Conservation (phyloP, 192 early-diverging fungal species). For the Geranomyces michiganensis region DNA sequence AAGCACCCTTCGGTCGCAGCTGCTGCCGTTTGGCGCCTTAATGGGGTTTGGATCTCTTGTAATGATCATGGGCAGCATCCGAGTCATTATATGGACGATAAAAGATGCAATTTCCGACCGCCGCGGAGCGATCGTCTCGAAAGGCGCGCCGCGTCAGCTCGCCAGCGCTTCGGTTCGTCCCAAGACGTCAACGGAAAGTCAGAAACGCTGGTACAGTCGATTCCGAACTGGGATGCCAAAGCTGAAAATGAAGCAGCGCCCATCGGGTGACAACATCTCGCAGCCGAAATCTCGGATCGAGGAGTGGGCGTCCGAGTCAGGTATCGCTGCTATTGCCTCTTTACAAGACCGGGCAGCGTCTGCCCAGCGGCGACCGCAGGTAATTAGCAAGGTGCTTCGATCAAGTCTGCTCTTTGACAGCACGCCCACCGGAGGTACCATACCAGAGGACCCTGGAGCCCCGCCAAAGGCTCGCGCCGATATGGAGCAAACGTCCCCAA, state of each 20-base stretch:
- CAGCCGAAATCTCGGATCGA: background rate
- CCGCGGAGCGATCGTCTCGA: background rate
- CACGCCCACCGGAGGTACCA: background rate
- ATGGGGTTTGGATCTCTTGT: conserved; percentile 27
- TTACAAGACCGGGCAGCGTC: too few relatives aligned
- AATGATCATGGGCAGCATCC: conserved; percentile 17
- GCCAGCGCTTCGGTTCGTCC: background rate
- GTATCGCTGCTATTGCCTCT: too few relatives aligned
- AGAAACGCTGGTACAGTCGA: conserved; percentile 1
- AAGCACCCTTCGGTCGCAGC: conserved; percentile 2
- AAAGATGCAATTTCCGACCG: conserved; percentile 3
- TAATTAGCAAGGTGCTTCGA: conserved; percentile 11
- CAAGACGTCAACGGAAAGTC: too few relatives aligned
- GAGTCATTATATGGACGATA: background rate
- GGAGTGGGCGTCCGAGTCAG: too few relatives aligned
- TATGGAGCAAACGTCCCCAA: background rate
- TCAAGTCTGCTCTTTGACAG: background rate
- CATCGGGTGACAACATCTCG: conserved; percentile 14
- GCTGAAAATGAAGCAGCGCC: conserved; percentile 16
- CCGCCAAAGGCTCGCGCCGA: background rate
- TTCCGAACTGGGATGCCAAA: background rate
- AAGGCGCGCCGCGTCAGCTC: background rate
- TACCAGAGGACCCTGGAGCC: background rate
- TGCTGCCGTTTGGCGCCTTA: conserved; percentile 22
- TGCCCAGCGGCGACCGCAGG: background rate